These are phyloP conservation scores for Xylaria scruposa DNA, from an alignment of 495 filamentous ascomycete genomes.

Conservation along the genomic window DNA sequence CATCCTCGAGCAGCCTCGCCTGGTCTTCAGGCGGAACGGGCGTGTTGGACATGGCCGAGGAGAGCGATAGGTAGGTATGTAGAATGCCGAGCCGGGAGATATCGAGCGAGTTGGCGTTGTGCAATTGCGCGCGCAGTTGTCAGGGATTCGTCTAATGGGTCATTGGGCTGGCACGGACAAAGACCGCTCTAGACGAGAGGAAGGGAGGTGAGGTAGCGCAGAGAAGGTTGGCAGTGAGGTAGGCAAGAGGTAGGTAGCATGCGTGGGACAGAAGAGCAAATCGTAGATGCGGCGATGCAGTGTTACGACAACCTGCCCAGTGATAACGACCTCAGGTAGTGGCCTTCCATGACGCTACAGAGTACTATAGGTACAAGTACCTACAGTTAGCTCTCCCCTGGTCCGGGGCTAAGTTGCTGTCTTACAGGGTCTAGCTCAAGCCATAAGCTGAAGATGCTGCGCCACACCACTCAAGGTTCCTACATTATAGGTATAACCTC, in stretches of 20 bases:
- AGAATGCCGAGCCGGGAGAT: constrained; percentile 12
- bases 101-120: constrained; percentile 7
- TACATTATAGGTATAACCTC: too few species aligned
- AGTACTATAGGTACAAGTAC: neutral
- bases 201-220: neutral
- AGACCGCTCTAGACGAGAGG: constrained; percentile 12
- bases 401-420: neutral
- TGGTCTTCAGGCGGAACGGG: constrained; percentile 85
- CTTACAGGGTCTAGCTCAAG: neutral
- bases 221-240: neutral
- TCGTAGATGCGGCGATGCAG: constrained; percentile 5
- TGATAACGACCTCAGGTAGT: too few species aligned
- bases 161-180: constrained; percentile 23
- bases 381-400: neutral
- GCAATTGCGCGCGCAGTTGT: constrained; percentile 25
- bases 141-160: constrained; percentile 3
- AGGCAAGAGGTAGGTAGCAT: neutral
- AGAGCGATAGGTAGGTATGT: neutral
- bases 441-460: neutral
- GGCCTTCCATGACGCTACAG: neutral
- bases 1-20: constrained; percentile 94
- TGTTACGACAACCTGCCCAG: neutral
- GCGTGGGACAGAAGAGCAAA: neutral
- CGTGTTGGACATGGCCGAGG: constrained; percentile 58
- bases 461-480: neutral